These are phyloP conservation scores for Aspergillus ellipticus DNA, from an alignment of 495 filamentous ascomycete species.

Conservation along the genomic window DNA sequence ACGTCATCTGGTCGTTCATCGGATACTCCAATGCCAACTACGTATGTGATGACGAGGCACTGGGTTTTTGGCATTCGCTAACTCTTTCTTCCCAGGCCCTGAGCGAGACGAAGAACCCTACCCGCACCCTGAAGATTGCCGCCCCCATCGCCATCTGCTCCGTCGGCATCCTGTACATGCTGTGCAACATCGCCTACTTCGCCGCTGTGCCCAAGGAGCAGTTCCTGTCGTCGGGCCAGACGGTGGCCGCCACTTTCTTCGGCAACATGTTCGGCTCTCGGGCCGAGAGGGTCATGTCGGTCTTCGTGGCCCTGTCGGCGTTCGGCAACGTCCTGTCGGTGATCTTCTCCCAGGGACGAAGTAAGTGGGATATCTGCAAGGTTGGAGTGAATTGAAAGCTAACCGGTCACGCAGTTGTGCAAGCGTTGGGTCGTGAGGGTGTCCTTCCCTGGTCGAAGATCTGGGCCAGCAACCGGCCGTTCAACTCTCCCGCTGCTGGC, in stretches of 20 bases:
- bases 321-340: conserved; percentile 69
- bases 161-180: conserved; percentile 62
- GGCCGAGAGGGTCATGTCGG: conserved; percentile 58
- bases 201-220: conserved; percentile 62
- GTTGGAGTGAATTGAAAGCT: background rate
- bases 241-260: conserved; percentile 64
- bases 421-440: conserved; percentile 64
- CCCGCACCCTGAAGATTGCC: conserved; percentile 59
- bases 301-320: conserved; percentile 69
- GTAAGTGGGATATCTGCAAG: conserved; percentile 22
- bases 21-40: conserved; percentile 63
- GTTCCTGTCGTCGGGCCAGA: conserved; percentile 54
- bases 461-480: conserved; percentile 64
- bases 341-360: conserved; percentile 64
- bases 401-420: conserved; percentile 40
- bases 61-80: background rate
- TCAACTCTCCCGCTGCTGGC: conserved; percentile 57
- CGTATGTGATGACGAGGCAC: conserved; percentile 16
- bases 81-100: conserved; percentile 47
- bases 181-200: conserved; percentile 72
- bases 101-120: conserved; percentile 59
- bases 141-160: conserved; percentile 58
- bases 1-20: conserved; percentile 65
- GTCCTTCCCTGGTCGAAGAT: conserved; percentile 58
- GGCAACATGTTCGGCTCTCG: conserved; percentile 60